Evolutionary conservation across 2,329 filamentous ascomycete genomes (phyloP), one percentile per base, ranked within the genome.

Genomic region (Colletotrichum kahawae): DNA sequence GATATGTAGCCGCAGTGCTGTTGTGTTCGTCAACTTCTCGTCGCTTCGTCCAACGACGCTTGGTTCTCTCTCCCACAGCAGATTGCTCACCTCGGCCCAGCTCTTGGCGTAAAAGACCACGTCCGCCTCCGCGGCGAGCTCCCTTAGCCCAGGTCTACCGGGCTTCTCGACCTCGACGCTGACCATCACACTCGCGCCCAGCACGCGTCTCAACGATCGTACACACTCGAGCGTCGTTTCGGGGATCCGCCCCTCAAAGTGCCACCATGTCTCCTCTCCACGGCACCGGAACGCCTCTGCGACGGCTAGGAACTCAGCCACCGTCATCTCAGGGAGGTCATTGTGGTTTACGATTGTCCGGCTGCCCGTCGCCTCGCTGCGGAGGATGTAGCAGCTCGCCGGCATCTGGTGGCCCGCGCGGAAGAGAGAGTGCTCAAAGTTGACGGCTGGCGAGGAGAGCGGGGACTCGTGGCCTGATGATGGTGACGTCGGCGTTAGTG

Each of bases 141-240:
- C 86, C 65, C 86, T 83, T 70, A 95, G 86, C 4, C 92, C 92
- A 33, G 83, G 82, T 13, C 93, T 88, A 14, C 87, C 88, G 3
- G 93, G 93, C 81, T 94, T 95, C 84, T 95, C 93, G 56, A 93
- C 85, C 82, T 95, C 94, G 69, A 95, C 91, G 81, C 93, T 95
- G 80, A 95, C 85, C 62, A 79, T 76, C 29, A 27, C 67, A 31
- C 62, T 33, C 18, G 67, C 70, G 48, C 59, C 70, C 34, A 77
- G 43, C 54, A 67, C 67, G 18, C 38, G 63, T 43, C 90, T 89
- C 77, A 94, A 81, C 78, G 90, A 84, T 56, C 81, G 85, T 70
- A 95, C 91, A 82, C 92, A 94, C 56, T 86, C 80, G 27, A 91
- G 83, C 31, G 89, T 91, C 63, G 91, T 90, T 59, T 90, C 88